Percentiles rank a stretch among this genome's conserved stretches.
Conservation (phyloP, 1,139 yeast genomes). For the Scheffersomyces segobiensis region DNA sequence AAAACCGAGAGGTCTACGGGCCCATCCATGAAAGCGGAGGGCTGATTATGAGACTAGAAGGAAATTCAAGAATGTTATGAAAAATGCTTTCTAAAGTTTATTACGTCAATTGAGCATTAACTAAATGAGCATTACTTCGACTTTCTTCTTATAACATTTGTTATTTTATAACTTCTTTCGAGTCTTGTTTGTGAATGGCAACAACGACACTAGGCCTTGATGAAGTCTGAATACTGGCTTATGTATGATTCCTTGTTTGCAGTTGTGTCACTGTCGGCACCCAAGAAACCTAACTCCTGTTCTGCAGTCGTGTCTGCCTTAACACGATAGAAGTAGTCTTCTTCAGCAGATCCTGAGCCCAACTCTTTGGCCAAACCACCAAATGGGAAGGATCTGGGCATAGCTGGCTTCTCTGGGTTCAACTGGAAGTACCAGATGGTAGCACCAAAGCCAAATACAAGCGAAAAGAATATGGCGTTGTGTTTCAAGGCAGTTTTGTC, state of each 20-base stretch:
- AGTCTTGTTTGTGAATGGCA: not conserved
- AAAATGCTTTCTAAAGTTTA: too few relatives aligned
- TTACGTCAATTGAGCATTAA: not conserved
- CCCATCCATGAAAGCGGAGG: not conserved
- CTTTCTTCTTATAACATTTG: not conserved
- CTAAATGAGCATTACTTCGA: not conserved
- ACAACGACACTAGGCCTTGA: constrained; percentile 23
- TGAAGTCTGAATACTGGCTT: constrained; percentile 39
- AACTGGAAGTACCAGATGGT: constrained; percentile 55
- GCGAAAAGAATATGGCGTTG: constrained; percentile 54
- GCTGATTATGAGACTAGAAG: not conserved
- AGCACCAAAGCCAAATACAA: constrained; percentile 55
- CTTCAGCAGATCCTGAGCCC: constrained; percentile 60
- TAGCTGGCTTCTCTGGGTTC: constrained; percentile 76
- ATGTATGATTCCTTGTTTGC: constrained; percentile 34
- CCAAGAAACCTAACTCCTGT: constrained; percentile 39
- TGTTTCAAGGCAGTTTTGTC: constrained; percentile 62
- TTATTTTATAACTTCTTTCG: not conserved
- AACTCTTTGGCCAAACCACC: constrained; percentile 74
- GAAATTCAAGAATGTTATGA: too few relatives aligned
- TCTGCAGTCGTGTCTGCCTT: constrained; percentile 45
- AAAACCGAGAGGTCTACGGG: not conserved
- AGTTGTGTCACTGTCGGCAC: constrained; percentile 27
- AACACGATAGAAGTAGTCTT: constrained; percentile 44
- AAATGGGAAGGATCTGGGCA: constrained; percentile 73